Evolutionary conservation across 306 rosid genomes (phyloP).

Genomic region (Fagus sylvatica): DNA sequence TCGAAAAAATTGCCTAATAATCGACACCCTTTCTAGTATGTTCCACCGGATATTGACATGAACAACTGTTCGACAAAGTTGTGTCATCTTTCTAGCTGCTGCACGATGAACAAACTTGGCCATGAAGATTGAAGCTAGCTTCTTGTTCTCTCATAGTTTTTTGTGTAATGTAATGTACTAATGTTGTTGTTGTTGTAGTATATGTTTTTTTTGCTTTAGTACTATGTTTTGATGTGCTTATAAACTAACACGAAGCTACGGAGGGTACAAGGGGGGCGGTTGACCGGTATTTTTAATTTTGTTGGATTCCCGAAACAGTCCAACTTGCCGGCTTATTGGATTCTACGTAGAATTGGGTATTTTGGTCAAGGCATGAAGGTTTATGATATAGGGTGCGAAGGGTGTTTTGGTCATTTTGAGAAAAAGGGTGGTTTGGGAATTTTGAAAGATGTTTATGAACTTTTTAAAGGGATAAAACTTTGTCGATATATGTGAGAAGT

Average conservation of each 20-base stretch:
- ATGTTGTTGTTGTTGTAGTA: too few relatives aligned
- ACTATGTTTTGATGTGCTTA: constrained; percentile 20
- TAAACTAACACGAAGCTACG: constrained; percentile 32
- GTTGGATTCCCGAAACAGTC: constrained; percentile 36
- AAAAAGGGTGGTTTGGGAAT: constrained; percentile 16
- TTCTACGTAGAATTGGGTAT: constrained; percentile 2
- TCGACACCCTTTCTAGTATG: constrained; percentile 48
- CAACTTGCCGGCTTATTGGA: constrained; percentile 44
- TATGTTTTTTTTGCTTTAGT: not conserved
- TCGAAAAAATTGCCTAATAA: constrained; percentile 64
- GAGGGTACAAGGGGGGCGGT: constrained; percentile 49
- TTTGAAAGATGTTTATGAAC: too few relatives aligned
- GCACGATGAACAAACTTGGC: constrained; percentile 40
- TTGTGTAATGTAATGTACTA: not conserved
- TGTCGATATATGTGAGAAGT: constrained; percentile 18
- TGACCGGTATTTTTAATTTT: constrained; percentile 68
- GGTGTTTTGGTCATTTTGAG: not conserved
- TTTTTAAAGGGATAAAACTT: constrained; percentile 21
- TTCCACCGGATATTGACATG: constrained; percentile 58
- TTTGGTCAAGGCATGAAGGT: constrained; percentile 16
- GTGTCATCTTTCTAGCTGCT: constrained; percentile 58
- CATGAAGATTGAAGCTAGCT: constrained; percentile 26
- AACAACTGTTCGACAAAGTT: constrained; percentile 58
- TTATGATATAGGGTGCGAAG: not conserved
- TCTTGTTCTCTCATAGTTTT: constrained; percentile 22